A percentile compares a stretch with the other conserved stretches of the same genome.
Conservation (phyloP, 2,329 filamentous ascomycete species). For the Fusarium incarnatum region DNA sequence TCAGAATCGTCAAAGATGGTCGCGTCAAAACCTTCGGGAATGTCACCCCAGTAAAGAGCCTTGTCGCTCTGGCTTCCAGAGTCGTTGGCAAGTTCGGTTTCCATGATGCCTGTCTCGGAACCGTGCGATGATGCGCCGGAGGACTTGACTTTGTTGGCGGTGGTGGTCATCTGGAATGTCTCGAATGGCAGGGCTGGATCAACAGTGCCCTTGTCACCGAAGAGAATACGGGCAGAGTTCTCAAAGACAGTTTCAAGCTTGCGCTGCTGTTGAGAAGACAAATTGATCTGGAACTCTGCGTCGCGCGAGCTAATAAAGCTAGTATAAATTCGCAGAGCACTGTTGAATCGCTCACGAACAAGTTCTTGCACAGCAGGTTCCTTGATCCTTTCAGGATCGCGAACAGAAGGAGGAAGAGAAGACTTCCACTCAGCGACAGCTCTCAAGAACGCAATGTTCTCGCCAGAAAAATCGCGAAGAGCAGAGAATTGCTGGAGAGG, state of each 20-base stretch:
- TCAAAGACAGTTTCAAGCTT: slow-evolving; percentile 69
- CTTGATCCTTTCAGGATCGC: slow-evolving; percentile 39
- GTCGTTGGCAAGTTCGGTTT: slow-evolving; percentile 13
- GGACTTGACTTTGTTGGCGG: slow-evolving; percentile 38
- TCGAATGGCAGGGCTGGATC: slow-evolving; percentile 61
- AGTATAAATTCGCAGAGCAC: slow-evolving; percentile 59
- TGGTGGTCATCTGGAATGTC: slow-evolving; percentile 39
- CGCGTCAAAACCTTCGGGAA: slow-evolving; percentile 64
- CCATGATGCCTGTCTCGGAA: slow-evolving; percentile 44
- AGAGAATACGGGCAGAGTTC: slow-evolving; percentile 60
- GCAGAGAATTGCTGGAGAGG: slow-evolving; percentile 74
- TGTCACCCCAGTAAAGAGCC: slow-evolving; percentile 56
- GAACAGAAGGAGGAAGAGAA: slow-evolving; percentile 44
- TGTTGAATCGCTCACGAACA: slow-evolving; percentile 67
- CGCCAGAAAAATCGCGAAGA: slow-evolving; percentile 74
- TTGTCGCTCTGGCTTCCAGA: slow-evolving; percentile 40
- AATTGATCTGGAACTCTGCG: slow-evolving; percentile 75
- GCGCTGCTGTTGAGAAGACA: slow-evolving; percentile 67
- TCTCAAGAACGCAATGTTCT: slow-evolving; percentile 74
- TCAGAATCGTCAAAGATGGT: slow-evolving; percentile 71
- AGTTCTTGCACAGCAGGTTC: slow-evolving; percentile 47
- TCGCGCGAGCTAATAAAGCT: slow-evolving; percentile 45
- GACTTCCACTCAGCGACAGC: slow-evolving; percentile 61
- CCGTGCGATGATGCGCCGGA: slow-evolving; percentile 34
- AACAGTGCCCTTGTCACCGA: slow-evolving; percentile 54